A percentile compares a stretch with the other conserved stretches of the same genome.
Evolutionary conservation across 305 asterid species (phyloP).

Genomic region (Fraxinus greggii): DNA sequence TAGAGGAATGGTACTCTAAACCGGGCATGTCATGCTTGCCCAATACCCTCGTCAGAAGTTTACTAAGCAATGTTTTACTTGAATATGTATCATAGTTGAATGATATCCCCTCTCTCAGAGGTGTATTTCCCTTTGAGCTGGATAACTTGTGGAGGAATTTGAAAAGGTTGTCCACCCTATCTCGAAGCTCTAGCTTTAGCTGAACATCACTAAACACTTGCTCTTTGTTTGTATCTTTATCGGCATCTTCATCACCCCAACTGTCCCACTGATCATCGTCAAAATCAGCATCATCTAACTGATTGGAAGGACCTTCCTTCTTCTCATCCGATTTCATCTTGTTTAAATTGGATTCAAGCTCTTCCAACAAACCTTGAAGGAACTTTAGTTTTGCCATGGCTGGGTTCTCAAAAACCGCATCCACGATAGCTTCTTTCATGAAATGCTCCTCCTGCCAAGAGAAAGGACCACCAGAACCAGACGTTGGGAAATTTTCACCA

Average conservation of each 20-base stretch:
- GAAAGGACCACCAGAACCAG: conserved; percentile 89
- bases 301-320: conserved; percentile 41
- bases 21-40: conserved; percentile 78
- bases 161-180: conserved; percentile 85
- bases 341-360: conserved; percentile 52
- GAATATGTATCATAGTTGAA: conserved; percentile 63
- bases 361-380: conserved; percentile 67
- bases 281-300: conserved; percentile 46
- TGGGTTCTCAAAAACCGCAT: conserved; percentile 86
- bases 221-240: conserved; percentile 51
- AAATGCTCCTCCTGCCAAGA: conserved; percentile 99
- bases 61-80: conserved; percentile 67
- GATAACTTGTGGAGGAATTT: conserved; percentile 82
- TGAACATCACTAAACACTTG: conserved; percentile 71
- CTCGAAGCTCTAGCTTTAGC: conserved; percentile 81
- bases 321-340: conserved; percentile 42
- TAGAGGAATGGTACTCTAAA: conserved; percentile 86
- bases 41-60: conserved; percentile 58
- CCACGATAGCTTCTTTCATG: conserved; percentile 94
- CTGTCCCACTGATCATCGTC: conserved; percentile 91
- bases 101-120: conserved; percentile 43
- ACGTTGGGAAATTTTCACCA: conserved; percentile 89
- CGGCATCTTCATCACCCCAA: conserved; percentile 75
- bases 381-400: conserved; percentile 56
- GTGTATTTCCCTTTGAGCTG: conserved; percentile 49